A percentile compares a stretch with the other conserved stretches of the same genome.
Conservation (phyloP, 495 filamentous ascomycete genomes). For the Aspergillus nanangensis region DNA sequence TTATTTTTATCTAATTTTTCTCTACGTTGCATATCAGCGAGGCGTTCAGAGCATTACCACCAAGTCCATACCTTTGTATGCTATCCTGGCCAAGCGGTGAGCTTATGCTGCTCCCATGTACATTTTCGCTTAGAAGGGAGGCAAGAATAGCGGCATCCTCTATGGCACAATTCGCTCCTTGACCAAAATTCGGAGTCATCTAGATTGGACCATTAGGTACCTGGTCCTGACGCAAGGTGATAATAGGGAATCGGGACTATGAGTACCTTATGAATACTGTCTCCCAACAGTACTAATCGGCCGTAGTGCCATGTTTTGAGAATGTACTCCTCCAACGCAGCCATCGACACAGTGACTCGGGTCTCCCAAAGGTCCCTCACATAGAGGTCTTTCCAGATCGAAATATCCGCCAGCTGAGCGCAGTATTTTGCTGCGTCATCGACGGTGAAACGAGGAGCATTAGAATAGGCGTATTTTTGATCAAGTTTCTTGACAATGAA, state of each 20-base stretch:
- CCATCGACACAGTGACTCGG: conserved; percentile 14
- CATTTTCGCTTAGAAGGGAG: conserved; percentile 6
- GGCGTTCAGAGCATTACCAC: conserved; percentile 11
- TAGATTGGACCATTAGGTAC: not conserved
- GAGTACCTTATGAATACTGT: conserved; percentile 27
- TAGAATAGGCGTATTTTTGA: conserved; percentile 25
- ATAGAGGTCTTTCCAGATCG: conserved; percentile 12
- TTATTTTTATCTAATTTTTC: no score
- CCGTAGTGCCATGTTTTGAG: conserved; percentile 18
- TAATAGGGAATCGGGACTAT: not conserved
- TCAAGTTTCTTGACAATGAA: conserved; percentile 40
- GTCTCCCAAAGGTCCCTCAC: conserved; percentile 19
- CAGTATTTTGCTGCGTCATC: conserved; percentile 9
- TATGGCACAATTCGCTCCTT: conserved; percentile 27
- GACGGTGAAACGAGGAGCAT: conserved; percentile 5
- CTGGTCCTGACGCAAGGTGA: no score
- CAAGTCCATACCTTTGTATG: no score
- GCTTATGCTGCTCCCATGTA: not conserved
- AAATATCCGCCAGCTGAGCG: conserved; percentile 2
- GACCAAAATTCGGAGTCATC: conserved; percentile 26
- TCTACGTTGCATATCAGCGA: conserved; percentile 8
- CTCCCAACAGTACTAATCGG: conserved; percentile 20
- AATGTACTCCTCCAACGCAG: conserved; percentile 19
- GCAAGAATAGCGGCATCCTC: conserved; percentile 19
- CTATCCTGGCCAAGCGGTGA: conserved; percentile 1